Evolutionary conservation across 495 filamentous ascomycete genomes (phyloP), one percentile per base, ranked within the genome.

Genomic region (Aspergillus sclerotioniger): DNA sequence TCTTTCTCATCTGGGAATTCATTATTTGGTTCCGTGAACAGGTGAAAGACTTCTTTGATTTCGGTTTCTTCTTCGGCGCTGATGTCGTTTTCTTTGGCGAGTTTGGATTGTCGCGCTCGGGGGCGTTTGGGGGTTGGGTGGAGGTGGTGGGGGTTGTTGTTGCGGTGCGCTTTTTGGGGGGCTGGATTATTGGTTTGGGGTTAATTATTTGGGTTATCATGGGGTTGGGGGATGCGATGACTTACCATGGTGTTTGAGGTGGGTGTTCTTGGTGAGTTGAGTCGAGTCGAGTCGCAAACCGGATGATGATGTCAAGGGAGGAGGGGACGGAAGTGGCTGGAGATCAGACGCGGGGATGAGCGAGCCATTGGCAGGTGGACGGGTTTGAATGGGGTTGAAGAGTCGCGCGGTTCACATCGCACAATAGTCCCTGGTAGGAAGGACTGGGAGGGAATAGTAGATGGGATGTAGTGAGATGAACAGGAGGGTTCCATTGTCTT

Each of bases 51-150:
- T 71, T 96, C 91, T 63, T 84, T 84, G 64, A 98, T 96, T 70
- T 96, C 91, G 61, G 82, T 78, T 68, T 98, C 94, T 76, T 96
- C 88, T 50, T 84, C 84, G 19, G 83, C 85, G 28, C 84, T 87
- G 70, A 98, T 85, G 69, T 89, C 82, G 79, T 97, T 85, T 60
- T 94, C 90, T 70, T 90, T 90, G 3, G 92, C 92, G 58, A 96
- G 89, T 68, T 91, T 93, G 62, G 92, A 96, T 61, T 80, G 84
- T 47, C 81, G 80, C 17, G 72, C 62, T 66, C 81, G 25, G 71
- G 68, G 25, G 67, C 66, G 35, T 71, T 53, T 10, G 70, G 59
- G 58, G 67, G 60, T 62, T 61, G 44, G 47, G 48, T 57, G 65
- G 61, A 60, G 51, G 64, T 41, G 50, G 69, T 56, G 35, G 66